Conservation (phyloP, 2,329 filamentous ascomycete species). For the Cladosporium sp. region DNA sequence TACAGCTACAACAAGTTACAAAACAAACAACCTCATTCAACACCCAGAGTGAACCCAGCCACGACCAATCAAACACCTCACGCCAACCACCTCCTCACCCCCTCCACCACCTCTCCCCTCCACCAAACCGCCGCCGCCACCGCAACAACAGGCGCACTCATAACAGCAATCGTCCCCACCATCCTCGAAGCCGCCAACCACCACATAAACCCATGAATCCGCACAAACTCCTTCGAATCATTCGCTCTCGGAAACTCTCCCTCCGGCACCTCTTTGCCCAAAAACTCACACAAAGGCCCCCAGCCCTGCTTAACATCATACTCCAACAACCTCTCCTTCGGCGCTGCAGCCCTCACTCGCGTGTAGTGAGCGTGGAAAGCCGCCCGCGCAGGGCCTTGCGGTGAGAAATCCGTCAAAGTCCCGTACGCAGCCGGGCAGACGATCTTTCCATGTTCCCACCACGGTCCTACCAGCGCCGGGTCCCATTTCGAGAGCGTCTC, state of each 20-base stretch:
- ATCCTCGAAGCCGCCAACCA: conserved; percentile 16
- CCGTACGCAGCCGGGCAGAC: conserved; percentile 12
- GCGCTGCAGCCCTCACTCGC: neutral
- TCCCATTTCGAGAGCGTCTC: conserved; percentile 15
- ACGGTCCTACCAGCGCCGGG: conserved; percentile 1
- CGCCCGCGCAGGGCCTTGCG: conserved; percentile 2
- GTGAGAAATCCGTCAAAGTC: conserved; percentile 10
- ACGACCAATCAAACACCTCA: neutral
- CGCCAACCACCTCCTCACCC: neutral
- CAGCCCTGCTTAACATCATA: conserved; percentile 12
- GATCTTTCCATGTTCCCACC: conserved; percentile 14
- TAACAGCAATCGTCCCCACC: conserved; percentile 13
- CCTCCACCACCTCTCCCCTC: neutral
- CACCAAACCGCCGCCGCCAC: conserved; percentile 4
- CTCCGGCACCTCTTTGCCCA: neutral
- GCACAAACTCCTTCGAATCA: conserved; percentile 14
- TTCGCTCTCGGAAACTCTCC: conserved; percentile 10
- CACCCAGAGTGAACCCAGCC: too few species aligned
- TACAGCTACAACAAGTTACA: too few species aligned
- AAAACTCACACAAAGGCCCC: conserved; percentile 6
- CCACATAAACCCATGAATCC: conserved; percentile 19
- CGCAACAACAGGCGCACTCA: neutral
- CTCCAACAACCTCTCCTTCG: conserved; percentile 11
- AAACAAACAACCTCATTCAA: too few species aligned
- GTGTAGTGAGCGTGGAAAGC: conserved; percentile 12